Evolutionary conservation across 768 basidiomycete genomes (phyloP), one percentile per base, ranked within the genome.

Genomic region (Polyporus arcularius): DNA sequence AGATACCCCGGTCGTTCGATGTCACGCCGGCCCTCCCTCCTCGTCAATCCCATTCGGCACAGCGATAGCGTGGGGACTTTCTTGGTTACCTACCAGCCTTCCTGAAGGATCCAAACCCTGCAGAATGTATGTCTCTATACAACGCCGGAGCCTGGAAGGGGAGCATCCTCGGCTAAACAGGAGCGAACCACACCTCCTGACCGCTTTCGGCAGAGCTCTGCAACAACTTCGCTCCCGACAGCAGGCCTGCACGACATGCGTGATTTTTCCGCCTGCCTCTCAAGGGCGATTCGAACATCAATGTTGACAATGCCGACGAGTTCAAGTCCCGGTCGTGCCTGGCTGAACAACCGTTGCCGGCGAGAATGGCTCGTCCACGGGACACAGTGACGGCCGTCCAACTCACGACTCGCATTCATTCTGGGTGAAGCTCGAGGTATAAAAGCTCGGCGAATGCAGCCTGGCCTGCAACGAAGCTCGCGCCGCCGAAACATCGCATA

Each of bases 171-270:
- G 62, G 62, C 11, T 40, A 21, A 38, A 53, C 26, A 6, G 3
- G 32, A 42, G 11, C 9, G 28, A n/a, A 6, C n/a, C 11, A 55
- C 26, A n/a, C 62, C 63, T 48, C 53, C 46, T 61, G 63, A 64
- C 59, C 55, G 18, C 18, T 51, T 57, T 39, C 63, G 63, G 63
- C 32, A 55, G 40, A 61, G 63, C 59, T 53, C 46, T 60, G 63
- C 63, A 52, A 60, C 39, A 64, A 64, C 58, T 43, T 64, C 63
- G 63, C 63, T 64, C 2, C 47, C 52, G 47, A 38, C 10, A 2
- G 45, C 18, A 43, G 28, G 46, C 11, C 21, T 30, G 47, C 15
- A 40, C 12, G 18, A 42, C 47, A n/a, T 1, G 6, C 21, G 14
- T 26, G 26, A 26, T 55, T 62, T 58, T 28, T 57, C 61, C 61